Evolutionary conservation across 495 filamentous ascomycete genomes (phyloP), one percentile per base, ranked within the genome.

Genomic region (Neurospora hispaniola): DNA sequence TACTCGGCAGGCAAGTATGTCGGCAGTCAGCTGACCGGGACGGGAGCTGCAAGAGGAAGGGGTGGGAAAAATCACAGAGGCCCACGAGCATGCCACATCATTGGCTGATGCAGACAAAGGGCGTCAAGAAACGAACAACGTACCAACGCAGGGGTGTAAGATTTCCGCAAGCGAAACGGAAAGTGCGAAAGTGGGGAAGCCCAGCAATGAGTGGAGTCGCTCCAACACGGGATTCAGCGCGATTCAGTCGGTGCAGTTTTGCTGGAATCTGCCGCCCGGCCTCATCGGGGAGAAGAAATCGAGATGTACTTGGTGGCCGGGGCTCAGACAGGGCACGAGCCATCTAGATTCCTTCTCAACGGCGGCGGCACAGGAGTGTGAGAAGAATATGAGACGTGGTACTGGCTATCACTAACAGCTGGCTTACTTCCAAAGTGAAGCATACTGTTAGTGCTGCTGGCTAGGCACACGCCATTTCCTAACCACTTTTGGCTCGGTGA

Each of bases 281-380:
- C 76, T 74, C 76, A 74, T 73, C 76, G 73, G 76, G 75, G 74
- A 44, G 1, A 38, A 38, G 35, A 38, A 38, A 38, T 38, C 35
- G 4, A 38, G 5, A 38, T 38, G 35, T 38, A 4, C 35, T 38
- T 31, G 27, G 27, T 31, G 27, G 27, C 2, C 27, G 2, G 5
- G 48, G 48, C 48, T 59, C 48, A 31, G 23, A 62, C 48, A 1
- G 27, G 14, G 35, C 54, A 66, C 54, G 54, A 18, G 31, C 54
- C 54, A 66, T 38, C 54, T 31, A 31, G 27, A 31, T 31, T 31
- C 27, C 27, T 31, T 31, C 23, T 54, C 66, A n/a, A 23, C 35
- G 35, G 7, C 35, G 38, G 75, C 73, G 66, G 75, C 72, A 70
- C 75, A 73, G 62, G 70, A 46, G 39, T 40, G 39, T 40, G 39